phyloP scores from a whole-genome alignment of 345 rosid genomes.

The Acer yangbiense region DNA sequence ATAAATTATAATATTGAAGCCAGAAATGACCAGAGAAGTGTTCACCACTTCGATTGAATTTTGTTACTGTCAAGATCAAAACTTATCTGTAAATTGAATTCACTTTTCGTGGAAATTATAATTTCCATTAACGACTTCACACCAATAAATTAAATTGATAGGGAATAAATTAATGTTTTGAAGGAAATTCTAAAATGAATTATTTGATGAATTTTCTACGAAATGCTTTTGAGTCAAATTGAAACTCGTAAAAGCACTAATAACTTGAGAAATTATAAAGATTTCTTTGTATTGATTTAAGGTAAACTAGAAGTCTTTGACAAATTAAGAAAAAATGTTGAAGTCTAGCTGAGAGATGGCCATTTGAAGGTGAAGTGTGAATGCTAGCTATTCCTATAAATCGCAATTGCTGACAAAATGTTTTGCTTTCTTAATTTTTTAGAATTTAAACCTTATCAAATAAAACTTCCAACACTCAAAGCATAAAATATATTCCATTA shows the following conservation, averaged over 20 bases:
- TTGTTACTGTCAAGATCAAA: neutral
- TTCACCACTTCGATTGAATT: neutral
- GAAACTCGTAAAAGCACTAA: neutral
- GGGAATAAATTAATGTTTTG: no score
- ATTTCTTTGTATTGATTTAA: neutral
- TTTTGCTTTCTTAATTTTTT: no score
- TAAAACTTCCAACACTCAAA: no score
- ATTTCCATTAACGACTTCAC: no score
- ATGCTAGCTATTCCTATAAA: neutral
- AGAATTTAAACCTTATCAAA: no score
- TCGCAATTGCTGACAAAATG: no score
- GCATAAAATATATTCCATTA: no score
- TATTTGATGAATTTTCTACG: no score
- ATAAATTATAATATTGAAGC: neutral
- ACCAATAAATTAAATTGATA: no score
- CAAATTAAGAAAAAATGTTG: neutral
- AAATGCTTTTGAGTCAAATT: neutral
- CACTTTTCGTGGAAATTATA: neutral
- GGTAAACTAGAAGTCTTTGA: neutral
- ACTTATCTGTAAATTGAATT: neutral
- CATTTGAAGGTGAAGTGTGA: neutral
- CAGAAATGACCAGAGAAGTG: neutral
- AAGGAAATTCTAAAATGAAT: no score
- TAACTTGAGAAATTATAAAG: neutral
- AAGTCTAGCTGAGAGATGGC: no score